These are phyloP conservation scores for Pachyrhizus erosus DNA, from an alignment of 306 rosid genomes.

Conservation along the genomic window DNA sequence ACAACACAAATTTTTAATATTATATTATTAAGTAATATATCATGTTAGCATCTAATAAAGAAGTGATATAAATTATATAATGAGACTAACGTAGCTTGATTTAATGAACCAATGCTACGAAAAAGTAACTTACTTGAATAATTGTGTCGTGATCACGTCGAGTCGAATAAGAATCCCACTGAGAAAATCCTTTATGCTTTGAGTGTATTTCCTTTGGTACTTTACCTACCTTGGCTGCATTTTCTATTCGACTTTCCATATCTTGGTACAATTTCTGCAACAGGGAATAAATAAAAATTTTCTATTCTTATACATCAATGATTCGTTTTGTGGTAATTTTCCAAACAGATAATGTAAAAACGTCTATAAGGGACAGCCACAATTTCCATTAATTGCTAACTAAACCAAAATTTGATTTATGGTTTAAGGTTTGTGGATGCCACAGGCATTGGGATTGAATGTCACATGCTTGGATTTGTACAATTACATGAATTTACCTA, in stretches of 20 bases:
- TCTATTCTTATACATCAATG: background rate
- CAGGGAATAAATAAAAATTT: background rate
- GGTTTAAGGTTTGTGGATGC: background rate
- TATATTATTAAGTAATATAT: background rate
- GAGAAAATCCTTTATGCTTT: slow-evolving; percentile 51
- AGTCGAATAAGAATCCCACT: slow-evolving; percentile 66
- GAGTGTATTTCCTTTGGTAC: slow-evolving; percentile 51
- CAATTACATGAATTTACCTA: background rate
- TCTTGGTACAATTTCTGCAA: slow-evolving; percentile 61
- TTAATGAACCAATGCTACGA: background rate
- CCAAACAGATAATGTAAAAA: background rate
- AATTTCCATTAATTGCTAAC: background rate
- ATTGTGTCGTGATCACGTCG: slow-evolving; percentile 63
- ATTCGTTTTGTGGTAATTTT: background rate
- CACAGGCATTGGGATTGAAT: background rate
- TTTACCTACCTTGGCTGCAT: slow-evolving; percentile 46
- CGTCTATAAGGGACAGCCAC: background rate
- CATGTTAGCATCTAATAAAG: too few relatives aligned
- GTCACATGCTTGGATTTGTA: background rate
- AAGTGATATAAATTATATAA: too few relatives aligned
- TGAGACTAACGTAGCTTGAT: too few relatives aligned
- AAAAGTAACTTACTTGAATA: slow-evolving; percentile 53
- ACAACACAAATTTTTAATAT: background rate
- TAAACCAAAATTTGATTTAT: background rate
- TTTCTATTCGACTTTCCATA: slow-evolving; percentile 60